Conservation (phyloP, 2,329 filamentous ascomycete species). For the Leptographium wingfieldii region DNA sequence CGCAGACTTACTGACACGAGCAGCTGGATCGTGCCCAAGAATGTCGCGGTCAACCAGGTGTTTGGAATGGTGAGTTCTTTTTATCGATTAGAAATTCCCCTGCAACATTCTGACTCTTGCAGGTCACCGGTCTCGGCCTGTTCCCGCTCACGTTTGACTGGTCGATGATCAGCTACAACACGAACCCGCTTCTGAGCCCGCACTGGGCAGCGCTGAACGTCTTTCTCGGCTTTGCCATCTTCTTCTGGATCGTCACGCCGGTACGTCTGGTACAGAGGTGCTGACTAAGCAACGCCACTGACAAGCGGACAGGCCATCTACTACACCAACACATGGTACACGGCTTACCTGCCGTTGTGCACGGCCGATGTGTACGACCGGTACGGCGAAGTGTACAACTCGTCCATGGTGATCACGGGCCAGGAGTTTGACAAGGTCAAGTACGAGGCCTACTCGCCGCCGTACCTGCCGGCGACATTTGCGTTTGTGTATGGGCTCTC, state of each 20-base stretch:
- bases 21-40: conserved; percentile 48
- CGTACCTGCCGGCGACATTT: conserved; percentile 32
- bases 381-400: conserved; percentile 34
- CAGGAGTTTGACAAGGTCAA: conserved; percentile 31
- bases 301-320: conserved; percentile 25
- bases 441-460: conserved; percentile 39
- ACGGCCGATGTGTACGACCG: conserved; percentile 42
- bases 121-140: conserved; percentile 42
- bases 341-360: conserved; percentile 38
- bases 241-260: conserved; percentile 33
- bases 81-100: not conserved
- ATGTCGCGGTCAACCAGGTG: conserved; percentile 49
- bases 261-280: not conserved
- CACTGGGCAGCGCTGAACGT: conserved; percentile 35
- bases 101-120: not conserved
- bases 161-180: conserved; percentile 40
- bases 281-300: not conserved
- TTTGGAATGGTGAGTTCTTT: conserved; percentile 39
- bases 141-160: conserved; percentile 57
- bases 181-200: conserved; percentile 27
- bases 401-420: conserved; percentile 31
- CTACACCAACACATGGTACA: conserved; percentile 36
- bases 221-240: conserved; percentile 26
- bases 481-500: conserved; percentile 37
- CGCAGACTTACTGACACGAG: not conserved